Base-by-base conservation (phyloP, 805 yeast genomes). In the Citeromyces nyonsensis region DNA sequence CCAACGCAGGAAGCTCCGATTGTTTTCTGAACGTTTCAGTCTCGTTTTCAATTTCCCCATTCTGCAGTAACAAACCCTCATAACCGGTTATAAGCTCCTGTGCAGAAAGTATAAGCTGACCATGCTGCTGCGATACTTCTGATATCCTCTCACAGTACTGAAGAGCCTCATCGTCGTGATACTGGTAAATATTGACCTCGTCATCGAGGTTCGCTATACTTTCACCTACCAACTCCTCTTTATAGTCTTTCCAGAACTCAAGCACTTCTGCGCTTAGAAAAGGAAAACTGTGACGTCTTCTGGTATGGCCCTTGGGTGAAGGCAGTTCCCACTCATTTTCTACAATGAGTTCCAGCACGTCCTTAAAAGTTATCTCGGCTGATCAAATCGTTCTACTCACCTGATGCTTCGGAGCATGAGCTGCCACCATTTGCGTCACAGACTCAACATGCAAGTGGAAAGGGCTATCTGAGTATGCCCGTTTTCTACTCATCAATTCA, bases 81-180 rank as follows among this genome's bases (percentile, higher is more conserved):
- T 13, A 26, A 7, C n/a, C 27, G 5, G 6, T 25, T 6, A 25
- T 6, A 5, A 25, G 14, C 13, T 25, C 14, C 14, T 12, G 14
- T 5, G 27, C 28, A 8, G 28, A 26, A 26, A 26, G 28, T 13
- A 26, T 26, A 13, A 26, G 10, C 27, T 26, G 28, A 10, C 3
- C 15, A 10, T 26, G 22, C 22, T 18, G 22, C 22, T 18, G 22
- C 22, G 22, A 18, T 18, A 14, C 26, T 37, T 11, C 32, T 32
- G 2, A 26, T 35, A 26, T 11, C 39, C 31, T 31, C 15, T 22
- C 31, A 5, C 27, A 24, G n/a, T 29, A 31, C 6, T 25, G 32
- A 4, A 22, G 25, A 9, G 27, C n/a, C 4, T 11, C 27, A 11
- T 26, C 30, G 6, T 13, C 33, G 10, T 24, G 18, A 12, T 24